Conservation (phyloP, 208 protist species). For the Tritrichomonas musculus region DNA sequence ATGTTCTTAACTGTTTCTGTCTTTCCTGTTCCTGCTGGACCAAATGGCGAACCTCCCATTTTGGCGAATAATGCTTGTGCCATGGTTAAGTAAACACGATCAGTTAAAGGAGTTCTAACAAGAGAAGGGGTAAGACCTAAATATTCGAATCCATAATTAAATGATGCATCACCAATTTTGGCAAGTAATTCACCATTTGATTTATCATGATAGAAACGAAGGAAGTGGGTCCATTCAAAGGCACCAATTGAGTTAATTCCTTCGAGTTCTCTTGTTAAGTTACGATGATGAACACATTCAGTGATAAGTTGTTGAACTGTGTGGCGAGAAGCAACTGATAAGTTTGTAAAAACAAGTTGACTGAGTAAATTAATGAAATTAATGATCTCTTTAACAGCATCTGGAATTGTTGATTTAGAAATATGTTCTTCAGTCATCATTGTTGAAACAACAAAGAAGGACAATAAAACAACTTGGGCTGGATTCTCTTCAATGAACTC, state of each 20-base stretch:
- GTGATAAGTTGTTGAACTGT: conserved; percentile 79
- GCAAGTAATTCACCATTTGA: neutral
- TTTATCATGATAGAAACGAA: conserved; percentile 31
- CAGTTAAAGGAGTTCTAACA: conserved; percentile 96
- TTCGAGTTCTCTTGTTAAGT: conserved; percentile 70
- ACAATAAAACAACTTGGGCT: conserved; percentile 34
- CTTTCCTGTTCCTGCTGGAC: conserved; percentile 93
- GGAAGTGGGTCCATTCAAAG: conserved; percentile 4
- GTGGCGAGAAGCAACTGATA: neutral
- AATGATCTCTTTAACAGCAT: neutral
- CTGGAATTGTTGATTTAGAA: neutral
- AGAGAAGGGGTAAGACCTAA: conserved; percentile 85
- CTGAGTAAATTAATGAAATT: conserved; percentile 3
- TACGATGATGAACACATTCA: conserved; percentile 91
- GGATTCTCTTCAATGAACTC: conserved; percentile 28
- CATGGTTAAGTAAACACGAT: conserved; percentile 94
- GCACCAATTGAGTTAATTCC: conserved; percentile 42
- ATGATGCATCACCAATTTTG: conserved; percentile 66
- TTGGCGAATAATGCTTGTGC: conserved; percentile 82
- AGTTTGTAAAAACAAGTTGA: neutral
- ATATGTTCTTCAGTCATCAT: neutral
- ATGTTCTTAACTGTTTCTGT: conserved; percentile 91
- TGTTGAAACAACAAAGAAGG: neutral
- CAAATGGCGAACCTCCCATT: conserved; percentile 90
- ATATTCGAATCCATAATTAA: conserved; percentile 97